These are phyloP conservation scores for Cyclocybe cylindracea DNA, from an alignment of 768 basidiomycete species.

Conservation along the genomic window DNA sequence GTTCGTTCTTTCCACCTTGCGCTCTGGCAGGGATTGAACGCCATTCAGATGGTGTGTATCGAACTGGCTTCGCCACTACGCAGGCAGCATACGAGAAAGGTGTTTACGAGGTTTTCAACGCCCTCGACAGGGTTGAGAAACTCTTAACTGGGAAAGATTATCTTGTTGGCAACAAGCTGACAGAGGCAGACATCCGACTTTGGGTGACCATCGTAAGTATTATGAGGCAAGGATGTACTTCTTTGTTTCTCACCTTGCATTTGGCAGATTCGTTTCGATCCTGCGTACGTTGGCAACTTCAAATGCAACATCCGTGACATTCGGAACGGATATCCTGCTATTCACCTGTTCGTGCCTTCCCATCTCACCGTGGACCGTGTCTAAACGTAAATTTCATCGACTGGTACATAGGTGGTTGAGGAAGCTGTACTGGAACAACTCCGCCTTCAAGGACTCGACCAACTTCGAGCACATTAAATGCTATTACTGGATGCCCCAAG, in stretches of 20 bases:
- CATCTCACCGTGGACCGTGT: not conserved
- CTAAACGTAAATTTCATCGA: not conserved
- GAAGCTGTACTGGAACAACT: constrained; percentile 88
- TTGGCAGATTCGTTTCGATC: constrained; percentile 80
- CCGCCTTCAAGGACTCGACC: constrained; percentile 86
- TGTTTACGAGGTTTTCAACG: constrained; percentile 72
- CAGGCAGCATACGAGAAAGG: constrained; percentile 82
- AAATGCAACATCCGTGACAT: constrained; percentile 90
- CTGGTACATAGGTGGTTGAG: constrained; percentile 65
- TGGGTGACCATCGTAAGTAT: constrained; percentile 89
- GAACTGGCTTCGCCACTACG: constrained; percentile 80
- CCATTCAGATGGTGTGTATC: constrained; percentile 79
- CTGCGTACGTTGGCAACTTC: constrained; percentile 90
- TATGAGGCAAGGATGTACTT: not conserved
- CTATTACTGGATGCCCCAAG: constrained; percentile 67
- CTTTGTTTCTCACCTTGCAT: not conserved
- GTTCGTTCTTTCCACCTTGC: constrained; percentile 19
- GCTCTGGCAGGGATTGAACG: too few relatives aligned
- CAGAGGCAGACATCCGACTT: constrained; percentile 83
- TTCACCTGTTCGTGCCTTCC: constrained; percentile 53
- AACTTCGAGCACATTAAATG: constrained; percentile 89
- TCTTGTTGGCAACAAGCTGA: constrained; percentile 80
- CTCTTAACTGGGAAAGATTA: constrained; percentile 78
- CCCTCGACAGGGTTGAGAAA: constrained; percentile 81
- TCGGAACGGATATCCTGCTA: constrained; percentile 83